Percentiles rank a stretch among this genome's conserved stretches.
Evolutionary conservation across 2,329 filamentous ascomycete genomes (phyloP).

Genomic region (Scytalidium sp.): DNA sequence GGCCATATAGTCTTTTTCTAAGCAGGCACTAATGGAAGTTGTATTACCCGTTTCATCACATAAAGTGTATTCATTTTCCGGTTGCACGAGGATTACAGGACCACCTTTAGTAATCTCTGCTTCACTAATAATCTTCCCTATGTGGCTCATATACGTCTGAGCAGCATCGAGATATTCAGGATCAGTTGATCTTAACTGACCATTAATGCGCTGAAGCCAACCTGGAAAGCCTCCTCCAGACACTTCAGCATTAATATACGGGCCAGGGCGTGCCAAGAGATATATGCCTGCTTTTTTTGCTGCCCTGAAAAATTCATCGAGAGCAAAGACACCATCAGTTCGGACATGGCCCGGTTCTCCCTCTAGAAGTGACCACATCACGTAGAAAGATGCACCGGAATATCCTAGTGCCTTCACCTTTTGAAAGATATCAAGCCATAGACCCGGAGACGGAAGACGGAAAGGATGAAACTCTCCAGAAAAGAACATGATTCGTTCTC

Average conservation of each 20-base stretch:
- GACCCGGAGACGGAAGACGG: slow-evolving; percentile 51
- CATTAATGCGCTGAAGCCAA: slow-evolving; percentile 68
- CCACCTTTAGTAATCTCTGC: slow-evolving; percentile 79
- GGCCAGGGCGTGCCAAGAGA: slow-evolving; percentile 65
- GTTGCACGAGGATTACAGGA: slow-evolving; percentile 67
- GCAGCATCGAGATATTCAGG: slow-evolving; percentile 61
- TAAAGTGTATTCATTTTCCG: not conserved
- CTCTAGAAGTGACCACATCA: slow-evolving; percentile 73
- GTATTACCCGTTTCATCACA: not conserved
- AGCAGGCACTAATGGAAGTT: not conserved
- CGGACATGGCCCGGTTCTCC: slow-evolving; percentile 66
- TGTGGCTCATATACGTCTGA: slow-evolving; percentile 54
- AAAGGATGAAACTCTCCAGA: slow-evolving; percentile 73
- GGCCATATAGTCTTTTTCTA: slow-evolving; percentile 53
- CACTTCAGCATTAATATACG: slow-evolving; percentile 74
- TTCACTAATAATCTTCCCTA: slow-evolving; percentile 63
- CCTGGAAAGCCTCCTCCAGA: slow-evolving; percentile 75
- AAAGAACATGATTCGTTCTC: slow-evolving; percentile 69
- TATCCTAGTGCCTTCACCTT: slow-evolving; percentile 78
- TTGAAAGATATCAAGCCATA: slow-evolving; percentile 71
- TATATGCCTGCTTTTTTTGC: slow-evolving; percentile 70
- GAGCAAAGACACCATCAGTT: slow-evolving; percentile 67
- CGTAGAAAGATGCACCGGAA: slow-evolving; percentile 74
- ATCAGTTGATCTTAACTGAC: slow-evolving; percentile 57
- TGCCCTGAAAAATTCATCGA: slow-evolving; percentile 72